Conservation (phyloP, 176 grass and related monocot species). For the Cenchrus fungigraminus region DNA sequence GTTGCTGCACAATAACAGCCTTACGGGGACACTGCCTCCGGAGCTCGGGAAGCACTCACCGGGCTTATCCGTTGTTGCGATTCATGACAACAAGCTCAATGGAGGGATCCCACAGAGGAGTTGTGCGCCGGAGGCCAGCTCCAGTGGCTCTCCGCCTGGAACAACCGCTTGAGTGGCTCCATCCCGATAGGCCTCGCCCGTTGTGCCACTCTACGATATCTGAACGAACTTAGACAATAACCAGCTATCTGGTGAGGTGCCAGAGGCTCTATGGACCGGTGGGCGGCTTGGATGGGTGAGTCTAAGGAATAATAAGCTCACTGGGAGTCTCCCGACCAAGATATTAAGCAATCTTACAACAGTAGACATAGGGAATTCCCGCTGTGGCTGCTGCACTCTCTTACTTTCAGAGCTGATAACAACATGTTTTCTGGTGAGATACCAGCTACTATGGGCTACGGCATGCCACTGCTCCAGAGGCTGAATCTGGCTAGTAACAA, state of each 20-base stretch:
- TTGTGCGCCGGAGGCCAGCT: slow-evolving; percentile 41
- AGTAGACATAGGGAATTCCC: slow-evolving; percentile 53
- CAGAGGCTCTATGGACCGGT: slow-evolving; percentile 41
- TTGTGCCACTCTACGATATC: not conserved
- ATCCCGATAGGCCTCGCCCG: not conserved
- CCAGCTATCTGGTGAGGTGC: slow-evolving; percentile 51
- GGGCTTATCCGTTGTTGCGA: accelerated
- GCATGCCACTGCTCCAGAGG: too few relatives aligned
- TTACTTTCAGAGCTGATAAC: slow-evolving; percentile 40
- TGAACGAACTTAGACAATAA: slow-evolving; percentile 32
- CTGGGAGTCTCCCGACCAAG: slow-evolving; percentile 36
- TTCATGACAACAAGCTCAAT: not conserved
- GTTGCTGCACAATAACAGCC: not conserved
- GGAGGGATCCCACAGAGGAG: slow-evolving; percentile 48
- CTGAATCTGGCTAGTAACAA: not conserved
- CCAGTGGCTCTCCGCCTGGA: not conserved
- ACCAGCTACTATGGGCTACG: too few relatives aligned
- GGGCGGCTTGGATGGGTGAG: slow-evolving; percentile 4
- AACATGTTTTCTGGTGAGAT: slow-evolving; percentile 47
- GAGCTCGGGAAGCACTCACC: not conserved
- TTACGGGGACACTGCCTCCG: not conserved
- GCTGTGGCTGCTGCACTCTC: not conserved
- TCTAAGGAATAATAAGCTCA: slow-evolving; percentile 51
- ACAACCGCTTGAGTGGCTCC: not conserved
- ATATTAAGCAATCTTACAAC: slow-evolving; percentile 33